These are phyloP conservation scores for Colletotrichum lindemuthianum DNA, from an alignment of 2,329 filamentous ascomycete genomes.

Conservation along the genomic window DNA sequence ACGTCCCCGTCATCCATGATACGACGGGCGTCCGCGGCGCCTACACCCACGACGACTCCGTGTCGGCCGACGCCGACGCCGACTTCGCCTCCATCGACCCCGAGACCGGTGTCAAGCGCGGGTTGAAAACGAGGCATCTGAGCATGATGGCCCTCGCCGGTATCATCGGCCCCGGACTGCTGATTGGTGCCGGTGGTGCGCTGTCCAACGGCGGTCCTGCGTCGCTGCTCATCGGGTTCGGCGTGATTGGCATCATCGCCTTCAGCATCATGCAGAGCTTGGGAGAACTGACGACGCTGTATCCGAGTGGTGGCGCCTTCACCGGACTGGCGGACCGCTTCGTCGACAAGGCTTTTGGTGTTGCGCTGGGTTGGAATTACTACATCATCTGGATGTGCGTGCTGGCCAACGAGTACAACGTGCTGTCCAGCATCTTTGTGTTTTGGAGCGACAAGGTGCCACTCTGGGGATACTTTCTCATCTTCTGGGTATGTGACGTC, in stretches of 20 bases:
- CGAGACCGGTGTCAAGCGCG: conserved; percentile 73
- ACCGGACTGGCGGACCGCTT: conserved; percentile 76
- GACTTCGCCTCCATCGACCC: conserved; percentile 64
- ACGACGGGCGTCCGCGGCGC: conserved; percentile 1
- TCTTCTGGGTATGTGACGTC: conserved; percentile 70
- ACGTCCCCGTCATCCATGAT: conserved; percentile 23
- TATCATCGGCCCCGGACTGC: conserved; percentile 75
- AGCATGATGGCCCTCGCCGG: conserved; percentile 73
- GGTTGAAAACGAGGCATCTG: conserved; percentile 74
- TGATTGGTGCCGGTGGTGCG: conserved; percentile 77
- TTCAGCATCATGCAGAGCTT: conserved; percentile 76
- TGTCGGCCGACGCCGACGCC: conserved; percentile 52
- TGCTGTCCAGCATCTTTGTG: conserved; percentile 71
- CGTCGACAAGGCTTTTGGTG: conserved; percentile 75
- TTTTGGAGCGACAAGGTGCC: conserved; percentile 72
- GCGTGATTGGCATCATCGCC: conserved; percentile 75
- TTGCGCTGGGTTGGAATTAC: conserved; percentile 78
- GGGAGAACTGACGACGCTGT: conserved; percentile 79
- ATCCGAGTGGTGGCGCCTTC: conserved; percentile 77
- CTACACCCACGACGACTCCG: conserved; percentile 2
- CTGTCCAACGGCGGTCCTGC: conserved; percentile 76
- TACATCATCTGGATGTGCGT: conserved; percentile 75
- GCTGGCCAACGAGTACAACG: conserved; percentile 77
- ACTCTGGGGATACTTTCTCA: conserved; percentile 74
- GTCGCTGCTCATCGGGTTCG: conserved; percentile 78